These are phyloP conservation scores for Penicillium paxilli DNA, from an alignment of 495 filamentous ascomycete genomes.

Conservation along the genomic window DNA sequence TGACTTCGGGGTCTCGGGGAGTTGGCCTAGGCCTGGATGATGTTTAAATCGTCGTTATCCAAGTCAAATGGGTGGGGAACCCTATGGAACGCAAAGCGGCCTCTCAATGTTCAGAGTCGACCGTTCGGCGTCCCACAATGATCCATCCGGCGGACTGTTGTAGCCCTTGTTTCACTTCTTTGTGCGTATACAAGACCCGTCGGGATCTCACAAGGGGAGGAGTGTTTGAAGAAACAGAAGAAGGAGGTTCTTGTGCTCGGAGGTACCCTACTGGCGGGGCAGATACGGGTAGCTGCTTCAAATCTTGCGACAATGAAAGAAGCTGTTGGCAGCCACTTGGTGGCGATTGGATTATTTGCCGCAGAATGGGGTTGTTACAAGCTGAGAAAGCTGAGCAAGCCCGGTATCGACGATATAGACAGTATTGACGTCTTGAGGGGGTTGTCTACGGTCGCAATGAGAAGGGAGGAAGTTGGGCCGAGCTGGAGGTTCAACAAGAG, in stretches of 20 bases:
- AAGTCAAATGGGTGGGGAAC: conserved; percentile 39
- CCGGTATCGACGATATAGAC: no score
- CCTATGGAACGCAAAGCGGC: conserved; percentile 56
- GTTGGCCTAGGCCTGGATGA: background rate
- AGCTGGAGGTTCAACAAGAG: background rate
- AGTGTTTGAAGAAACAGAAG: background rate
- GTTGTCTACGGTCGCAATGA: conserved; percentile 2
- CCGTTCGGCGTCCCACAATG: conserved; percentile 54
- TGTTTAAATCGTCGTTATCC: background rate
- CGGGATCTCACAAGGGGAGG: background rate
- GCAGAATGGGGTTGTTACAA: no score
- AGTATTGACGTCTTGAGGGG: background rate
- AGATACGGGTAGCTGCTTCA: background rate
- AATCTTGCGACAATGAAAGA: background rate
- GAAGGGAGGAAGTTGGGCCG: background rate
- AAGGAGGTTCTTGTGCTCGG: background rate
- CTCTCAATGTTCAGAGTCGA: conserved; percentile 50
- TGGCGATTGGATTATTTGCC: background rate
- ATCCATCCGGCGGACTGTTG: conserved; percentile 32
- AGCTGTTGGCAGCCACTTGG: background rate
- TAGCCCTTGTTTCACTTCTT: conserved; percentile 16
- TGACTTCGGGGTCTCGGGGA: background rate
- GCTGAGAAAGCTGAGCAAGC: no score
- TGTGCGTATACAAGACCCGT: background rate
- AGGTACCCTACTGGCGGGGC: background rate